phyloP scores from a whole-genome alignment of 345 rosid genomes.

The Moringa oleifera region DNA sequence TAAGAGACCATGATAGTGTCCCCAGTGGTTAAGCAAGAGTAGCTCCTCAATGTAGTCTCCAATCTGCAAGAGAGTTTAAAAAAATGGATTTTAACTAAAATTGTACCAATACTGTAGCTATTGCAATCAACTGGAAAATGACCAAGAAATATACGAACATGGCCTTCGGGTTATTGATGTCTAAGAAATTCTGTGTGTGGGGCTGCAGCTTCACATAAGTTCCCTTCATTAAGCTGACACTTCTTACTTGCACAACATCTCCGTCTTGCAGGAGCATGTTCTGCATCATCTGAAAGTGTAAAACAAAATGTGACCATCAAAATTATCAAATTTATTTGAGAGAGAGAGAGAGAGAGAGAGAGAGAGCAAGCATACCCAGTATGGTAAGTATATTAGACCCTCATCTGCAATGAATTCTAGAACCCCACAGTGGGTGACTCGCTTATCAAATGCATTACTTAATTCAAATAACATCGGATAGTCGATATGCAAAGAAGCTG shows the following conservation, averaged over 20 bases:
- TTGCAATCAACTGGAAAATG: background rate
- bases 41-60: conserved; percentile 64
- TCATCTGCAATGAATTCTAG: conserved; percentile 65
- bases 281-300: conserved; percentile 51
- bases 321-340: no score
- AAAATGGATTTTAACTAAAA: conserved; percentile 1
- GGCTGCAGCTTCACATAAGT: conserved; percentile 64
- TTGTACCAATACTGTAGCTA: background rate
- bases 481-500: conserved; percentile 59
- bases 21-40: conserved; percentile 65
- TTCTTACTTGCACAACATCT: conserved; percentile 42
- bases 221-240: conserved; percentile 47
- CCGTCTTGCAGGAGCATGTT: conserved; percentile 68
- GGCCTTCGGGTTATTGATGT: conserved; percentile 66
- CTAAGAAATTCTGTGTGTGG: conserved; percentile 58
- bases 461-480: conserved; percentile 62
- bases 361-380: conserved; percentile 41
- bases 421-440: conserved; percentile 57
- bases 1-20: conserved; percentile 64
- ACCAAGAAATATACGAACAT: conserved; percentile 33
- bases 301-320: no score
- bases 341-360: background rate
- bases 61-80: conserved; percentile 31
- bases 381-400: conserved; percentile 54
- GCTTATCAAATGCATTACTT: conserved; percentile 32